phyloP scores from a whole-genome alignment of 352 stramenopile species.

The Globisporangium takayamanum region DNA sequence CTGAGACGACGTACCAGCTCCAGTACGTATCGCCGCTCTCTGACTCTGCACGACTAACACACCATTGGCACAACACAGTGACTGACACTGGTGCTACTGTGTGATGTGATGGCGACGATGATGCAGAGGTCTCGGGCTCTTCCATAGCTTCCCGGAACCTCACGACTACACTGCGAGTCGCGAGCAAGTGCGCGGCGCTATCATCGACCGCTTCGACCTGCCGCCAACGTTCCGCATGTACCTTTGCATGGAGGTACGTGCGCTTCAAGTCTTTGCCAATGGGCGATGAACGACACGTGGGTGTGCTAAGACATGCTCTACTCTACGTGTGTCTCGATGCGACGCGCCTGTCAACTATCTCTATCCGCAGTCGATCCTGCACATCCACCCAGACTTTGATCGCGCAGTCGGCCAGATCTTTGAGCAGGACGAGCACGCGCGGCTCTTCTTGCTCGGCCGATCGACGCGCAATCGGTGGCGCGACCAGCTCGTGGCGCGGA shows the following conservation, averaged over 20 bases:
- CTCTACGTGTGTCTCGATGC: background rate
- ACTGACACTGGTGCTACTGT: background rate
- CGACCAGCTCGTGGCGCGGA: conserved; percentile 33
- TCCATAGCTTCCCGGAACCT: conserved; percentile 33
- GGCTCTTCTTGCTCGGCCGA: conserved; percentile 52
- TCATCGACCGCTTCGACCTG: conserved; percentile 57
- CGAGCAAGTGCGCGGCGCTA: conserved; percentile 34
- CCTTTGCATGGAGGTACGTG: conserved; percentile 50
- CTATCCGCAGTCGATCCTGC: conserved; percentile 44
- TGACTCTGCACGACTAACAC: background rate
- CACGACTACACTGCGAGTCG: conserved; percentile 31
- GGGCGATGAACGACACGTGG: background rate
- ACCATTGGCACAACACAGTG: background rate
- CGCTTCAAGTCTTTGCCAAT: background rate
- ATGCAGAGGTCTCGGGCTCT: conserved; percentile 60
- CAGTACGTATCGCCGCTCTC: conserved; percentile 28
- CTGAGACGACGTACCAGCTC: conserved; percentile 39
- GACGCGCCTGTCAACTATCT: background rate
- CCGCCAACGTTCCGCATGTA: conserved; percentile 53
- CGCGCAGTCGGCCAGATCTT: conserved; percentile 39
- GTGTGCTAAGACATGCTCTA: background rate
- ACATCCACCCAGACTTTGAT: conserved; percentile 74
- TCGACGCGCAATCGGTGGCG: conserved; percentile 55
- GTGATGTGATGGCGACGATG: background rate
- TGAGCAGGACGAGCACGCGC: conserved; percentile 32